Evolutionary conservation across 2,329 filamentous ascomycete species (phyloP).

Genomic region (Arthrocladium fulminans): DNA sequence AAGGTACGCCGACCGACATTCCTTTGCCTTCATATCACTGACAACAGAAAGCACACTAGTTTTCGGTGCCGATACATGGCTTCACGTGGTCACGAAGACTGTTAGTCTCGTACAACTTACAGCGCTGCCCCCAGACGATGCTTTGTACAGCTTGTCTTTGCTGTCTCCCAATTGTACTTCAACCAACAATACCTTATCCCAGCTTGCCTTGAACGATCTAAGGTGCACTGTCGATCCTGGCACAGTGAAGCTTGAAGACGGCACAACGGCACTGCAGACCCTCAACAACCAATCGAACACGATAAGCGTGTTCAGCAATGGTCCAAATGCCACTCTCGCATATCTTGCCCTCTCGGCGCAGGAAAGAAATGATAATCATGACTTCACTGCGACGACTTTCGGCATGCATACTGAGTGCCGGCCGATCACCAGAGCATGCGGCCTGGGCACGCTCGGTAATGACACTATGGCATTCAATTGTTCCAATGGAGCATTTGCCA

Average conservation of each 20-base stretch:
- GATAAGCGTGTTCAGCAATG: neutral
- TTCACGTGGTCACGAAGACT: constrained; percentile 23
- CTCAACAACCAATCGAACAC: constrained; percentile 11
- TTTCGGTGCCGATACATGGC: constrained; percentile 23
- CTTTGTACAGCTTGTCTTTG: constrained; percentile 3
- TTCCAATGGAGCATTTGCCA: constrained; percentile 6
- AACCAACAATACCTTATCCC: constrained; percentile 1
- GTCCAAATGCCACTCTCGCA: constrained; percentile 9
- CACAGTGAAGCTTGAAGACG: neutral
- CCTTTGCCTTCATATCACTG: neutral
- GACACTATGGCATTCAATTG: constrained; percentile 10
- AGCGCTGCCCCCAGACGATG: constrained; percentile 1
- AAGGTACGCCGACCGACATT: neutral
- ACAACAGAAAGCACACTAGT: constrained; percentile 14
- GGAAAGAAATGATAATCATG: constrained; percentile 6
- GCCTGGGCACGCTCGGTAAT: constrained; percentile 11
- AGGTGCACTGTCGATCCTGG: neutral
- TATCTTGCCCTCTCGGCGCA: constrained; percentile 13
- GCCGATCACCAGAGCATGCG: constrained; percentile 18
- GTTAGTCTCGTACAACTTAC: constrained; percentile 16
- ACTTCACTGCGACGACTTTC: constrained; percentile 20
- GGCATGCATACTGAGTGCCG: constrained; percentile 17
- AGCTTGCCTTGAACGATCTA: neutral
- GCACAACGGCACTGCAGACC: constrained; percentile 1
- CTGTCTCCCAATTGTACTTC: neutral